These are phyloP conservation scores for Cladobotryum mycophilum DNA, from an alignment of 2,329 filamentous ascomycete species.

Conservation along the genomic window DNA sequence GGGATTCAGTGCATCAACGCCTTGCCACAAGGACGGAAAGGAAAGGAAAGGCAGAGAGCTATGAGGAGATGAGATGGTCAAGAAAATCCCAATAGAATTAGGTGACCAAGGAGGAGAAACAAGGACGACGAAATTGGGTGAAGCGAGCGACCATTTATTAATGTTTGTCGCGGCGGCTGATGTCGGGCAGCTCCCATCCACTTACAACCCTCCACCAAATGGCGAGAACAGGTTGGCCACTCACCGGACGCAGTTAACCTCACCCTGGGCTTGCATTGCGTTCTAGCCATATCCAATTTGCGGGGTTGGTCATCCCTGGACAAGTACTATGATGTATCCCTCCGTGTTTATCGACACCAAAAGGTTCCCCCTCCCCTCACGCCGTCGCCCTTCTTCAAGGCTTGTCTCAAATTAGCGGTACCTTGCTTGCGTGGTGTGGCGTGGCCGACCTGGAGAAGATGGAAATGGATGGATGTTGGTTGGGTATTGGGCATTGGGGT, in stretches of 20 bases:
- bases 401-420: not conserved
- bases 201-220: conserved; percentile 25
- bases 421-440: conserved; percentile 9
- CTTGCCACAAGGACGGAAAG: not conserved
- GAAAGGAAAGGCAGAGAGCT: not conserved
- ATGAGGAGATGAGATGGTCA: not conserved
- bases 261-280: not conserved
- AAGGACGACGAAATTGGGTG: not conserved
- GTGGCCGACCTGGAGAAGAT: not conserved
- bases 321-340: conserved; percentile 6
- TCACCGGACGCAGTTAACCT: conserved; percentile 8
- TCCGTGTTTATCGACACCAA: not conserved
- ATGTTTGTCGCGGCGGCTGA: conserved; percentile 10
- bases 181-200: conserved; percentile 19
- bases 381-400: not conserved
- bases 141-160: conserved; percentile 6
- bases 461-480: not conserved
- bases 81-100: not conserved
- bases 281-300: conserved; percentile 5
- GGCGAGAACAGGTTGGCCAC: conserved; percentile 5
- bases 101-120: not conserved
- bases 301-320: conserved; percentile 1
- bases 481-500: not conserved
- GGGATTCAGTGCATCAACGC: conserved; percentile 3
- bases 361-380: too few relatives aligned